Evolutionary conservation across 2,329 filamentous ascomycete species (phyloP), one percentile per base, ranked within the genome.

Genomic region (Colletotrichum sp.): DNA sequence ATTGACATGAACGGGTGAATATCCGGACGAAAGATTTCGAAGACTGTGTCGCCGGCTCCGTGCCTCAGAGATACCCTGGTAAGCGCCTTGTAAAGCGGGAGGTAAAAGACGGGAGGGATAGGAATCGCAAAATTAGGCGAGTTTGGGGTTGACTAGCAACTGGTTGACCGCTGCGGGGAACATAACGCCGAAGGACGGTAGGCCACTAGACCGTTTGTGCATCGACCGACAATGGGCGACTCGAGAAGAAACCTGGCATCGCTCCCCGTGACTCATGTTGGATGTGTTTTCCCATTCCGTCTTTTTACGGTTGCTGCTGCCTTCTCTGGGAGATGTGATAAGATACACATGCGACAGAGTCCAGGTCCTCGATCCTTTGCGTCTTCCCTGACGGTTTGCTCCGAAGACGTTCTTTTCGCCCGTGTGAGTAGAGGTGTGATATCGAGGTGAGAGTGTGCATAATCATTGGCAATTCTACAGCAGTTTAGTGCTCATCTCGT

Each of bases 111-210:
- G 34, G 70, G 32, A 49, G 64, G 12, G 66, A 76, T 10, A 65
- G 36, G 62, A 73, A 69, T 59, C 64, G 70, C 34, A 60, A 73
- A 68, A 68, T 63, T 55, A 68, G 69, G 55, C 44, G 57, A 75
- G 55, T 64, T 72, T 68, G 63, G 63, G 69, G 39, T 72, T 68
- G 55, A 69, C 69, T 75, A 62, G 30, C 28, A 21, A 64, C 69
- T 68, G 36, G 30, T 36, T 24, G 64, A 60, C 59, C 64, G 70
- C 59, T 69, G 70, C 73, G 70, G 73, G 70, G 64, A 65, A 69
- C 21, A 49, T 30, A 64, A 63, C 62, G 55, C 63, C 72, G 69
- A 63, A 63, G 13, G 9, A 68, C 28, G 18, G 21, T 30, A 36
- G 57, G 66, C 30, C 32, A 57, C 62, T 69, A 63, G 26, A 34